A percentile compares a stretch with the other conserved stretches of the same genome.
phyloP scores from a whole-genome alignment of 208 protist species.

The Phytomonas sp. region DNA sequence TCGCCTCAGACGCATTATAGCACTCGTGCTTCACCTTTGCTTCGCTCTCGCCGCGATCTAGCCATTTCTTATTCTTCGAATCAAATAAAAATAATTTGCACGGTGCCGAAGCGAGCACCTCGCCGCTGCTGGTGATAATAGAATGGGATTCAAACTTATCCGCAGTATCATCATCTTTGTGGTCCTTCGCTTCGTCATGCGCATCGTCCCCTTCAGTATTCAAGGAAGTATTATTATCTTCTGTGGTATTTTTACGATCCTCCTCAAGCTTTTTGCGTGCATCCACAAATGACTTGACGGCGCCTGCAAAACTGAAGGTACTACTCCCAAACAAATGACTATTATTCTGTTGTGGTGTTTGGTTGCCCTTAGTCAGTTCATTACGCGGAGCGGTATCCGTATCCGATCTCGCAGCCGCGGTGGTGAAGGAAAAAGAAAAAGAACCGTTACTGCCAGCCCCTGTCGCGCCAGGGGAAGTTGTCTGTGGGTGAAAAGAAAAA shows the following conservation, averaged over 20 bases:
- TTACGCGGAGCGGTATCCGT: background rate
- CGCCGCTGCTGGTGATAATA: conserved; percentile 21
- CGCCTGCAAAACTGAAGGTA: conserved; percentile 51
- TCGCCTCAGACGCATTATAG: conserved; percentile 1
- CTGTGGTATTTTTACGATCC: conserved; percentile 13
- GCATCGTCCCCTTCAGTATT: conserved; percentile 16
- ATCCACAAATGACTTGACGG: conserved; percentile 62
- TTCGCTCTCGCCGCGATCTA: conserved; percentile 58
- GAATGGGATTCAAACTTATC: conserved; percentile 17
- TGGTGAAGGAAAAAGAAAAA: conserved; percentile 13
- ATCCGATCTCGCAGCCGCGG: background rate
- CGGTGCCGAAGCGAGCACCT: conserved; percentile 39
- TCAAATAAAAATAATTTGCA: conserved; percentile 60
- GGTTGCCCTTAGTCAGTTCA: conserved; percentile 12
- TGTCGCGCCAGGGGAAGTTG: background rate
- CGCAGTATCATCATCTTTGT: conserved; percentile 11
- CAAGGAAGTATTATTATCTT: conserved; percentile 12
- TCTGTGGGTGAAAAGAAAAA: conserved; percentile 17
- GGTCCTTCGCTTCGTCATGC: conserved; percentile 18
- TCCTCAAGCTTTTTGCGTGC: conserved; percentile 53
- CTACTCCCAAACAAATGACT: conserved; percentile 27
- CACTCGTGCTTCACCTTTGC: conserved; percentile 48
- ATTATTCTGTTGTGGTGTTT: background rate
- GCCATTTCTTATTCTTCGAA: conserved; percentile 51
- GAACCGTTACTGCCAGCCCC: background rate